Evolutionary conservation across 2,329 filamentous ascomycete genomes (phyloP), one percentile per base, ranked within the genome.

Genomic region (Cladosporium oxysporum): DNA sequence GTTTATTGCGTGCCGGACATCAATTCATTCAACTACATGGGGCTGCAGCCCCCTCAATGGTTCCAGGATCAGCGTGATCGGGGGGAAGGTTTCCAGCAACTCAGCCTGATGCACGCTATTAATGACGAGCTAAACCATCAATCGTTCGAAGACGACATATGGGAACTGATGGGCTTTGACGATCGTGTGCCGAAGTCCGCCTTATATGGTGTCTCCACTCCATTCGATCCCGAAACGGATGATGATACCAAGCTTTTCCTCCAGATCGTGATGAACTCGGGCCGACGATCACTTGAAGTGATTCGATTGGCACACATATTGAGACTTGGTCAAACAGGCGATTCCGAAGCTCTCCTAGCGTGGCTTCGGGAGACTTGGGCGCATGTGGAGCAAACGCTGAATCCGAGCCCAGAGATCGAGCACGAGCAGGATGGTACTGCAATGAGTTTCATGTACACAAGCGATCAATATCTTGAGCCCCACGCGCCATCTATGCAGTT

Each of bases 291-390:
- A n/a, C 33, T 59, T 4, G 57, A 59, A 44, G 26, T 59, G 14
- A 26, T 59, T 35, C 33, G 8, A 16, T 28, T 16, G 23, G 35
- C 57, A 41, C 14, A 41, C 6, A 8, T 41, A 35, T 23, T 18
- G 28, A 29, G 37, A 41, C 33, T 23, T 6, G 35, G 35, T 8
- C 18, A 41, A 26, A 16, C 47, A 41, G n/a, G 18, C 35, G 18
- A 41, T 41, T 18, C 57, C 7, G 33, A 44, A 29, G 23, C 57
- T 16, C 21, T 59, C 11, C 21, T 41, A 5, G 26, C 11, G 35
- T 59, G 57, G 57, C 18, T 59, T 14, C 29, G 57, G 26, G 57
- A 59, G 5, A 44, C 33, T 28, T 59, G 57, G 57, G 33, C 21
- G 21, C 35, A 31, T 18, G 57, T 44, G 57, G 31, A 44, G n/a